A percentile compares a stretch with the other conserved stretches of the same genome.
These are phyloP conservation scores for Monilinia aucupariae DNA, from an alignment of 2,329 filamentous ascomycete species.

Conservation along the genomic window DNA sequence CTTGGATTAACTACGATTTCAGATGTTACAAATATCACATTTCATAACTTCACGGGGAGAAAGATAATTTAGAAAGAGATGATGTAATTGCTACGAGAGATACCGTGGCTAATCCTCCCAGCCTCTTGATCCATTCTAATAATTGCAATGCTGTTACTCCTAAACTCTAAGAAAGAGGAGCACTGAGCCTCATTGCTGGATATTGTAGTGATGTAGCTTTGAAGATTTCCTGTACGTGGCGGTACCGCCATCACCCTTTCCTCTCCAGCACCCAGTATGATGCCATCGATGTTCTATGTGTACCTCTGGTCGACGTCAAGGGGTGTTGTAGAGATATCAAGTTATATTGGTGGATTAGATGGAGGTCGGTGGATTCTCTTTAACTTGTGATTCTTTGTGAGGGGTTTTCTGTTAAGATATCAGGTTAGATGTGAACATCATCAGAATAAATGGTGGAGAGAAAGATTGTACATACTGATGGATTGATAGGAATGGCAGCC, in stretches of 20 bases:
- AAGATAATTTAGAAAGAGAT: neutral
- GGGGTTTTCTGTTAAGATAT: neutral
- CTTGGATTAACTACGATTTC: too few species aligned
- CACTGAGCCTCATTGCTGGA: conserved; percentile 99
- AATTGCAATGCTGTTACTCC: neutral
- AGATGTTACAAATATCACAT: fast-evolving
- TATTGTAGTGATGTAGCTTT: conserved; percentile 93
- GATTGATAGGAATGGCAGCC: too few species aligned
- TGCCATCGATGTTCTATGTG: neutral
- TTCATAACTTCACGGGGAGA: neutral
- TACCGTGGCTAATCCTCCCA: neutral
- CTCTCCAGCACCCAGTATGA: too few species aligned
- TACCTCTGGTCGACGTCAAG: neutral
- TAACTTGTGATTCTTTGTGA: neutral
- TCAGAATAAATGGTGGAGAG: neutral
- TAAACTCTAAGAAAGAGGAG: conserved; percentile 73
- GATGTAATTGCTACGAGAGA: neutral
- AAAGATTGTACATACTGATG: neutral
- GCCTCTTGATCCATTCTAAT: neutral
- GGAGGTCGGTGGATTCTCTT: neutral
- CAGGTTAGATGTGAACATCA: neutral
- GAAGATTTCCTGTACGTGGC: conserved; percentile 98
- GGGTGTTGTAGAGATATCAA: fast-evolving
- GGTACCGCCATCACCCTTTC: conserved; percentile 35
- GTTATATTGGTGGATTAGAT: neutral